Percentiles rank a stretch among this genome's conserved stretches.
Conservation (phyloP, 2,329 filamentous ascomycete genomes). For the Claviceps africana region DNA sequence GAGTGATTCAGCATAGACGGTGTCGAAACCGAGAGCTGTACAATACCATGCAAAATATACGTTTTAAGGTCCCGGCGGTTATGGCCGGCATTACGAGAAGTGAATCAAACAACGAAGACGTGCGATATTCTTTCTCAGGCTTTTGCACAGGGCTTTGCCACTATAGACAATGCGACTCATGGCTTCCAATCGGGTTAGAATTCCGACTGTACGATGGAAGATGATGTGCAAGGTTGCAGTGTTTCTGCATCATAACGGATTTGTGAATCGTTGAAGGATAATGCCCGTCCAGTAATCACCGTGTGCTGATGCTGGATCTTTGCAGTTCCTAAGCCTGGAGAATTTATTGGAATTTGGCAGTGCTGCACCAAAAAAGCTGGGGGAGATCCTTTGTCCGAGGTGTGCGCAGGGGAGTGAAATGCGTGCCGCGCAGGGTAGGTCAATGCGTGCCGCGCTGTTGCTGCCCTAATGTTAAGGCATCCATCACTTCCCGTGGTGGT, state of each 20-base stretch:
- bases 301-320: not conserved
- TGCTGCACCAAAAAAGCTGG: not conserved
- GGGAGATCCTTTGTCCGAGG: not conserved
- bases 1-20: not conserved
- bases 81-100: not conserved
- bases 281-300: not conserved
- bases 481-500: not conserved
- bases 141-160: too few species aligned
- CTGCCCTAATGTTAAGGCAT: not conserved
- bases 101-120: not conserved
- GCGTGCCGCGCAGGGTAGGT: constrained; percentile 1
- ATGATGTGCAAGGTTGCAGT: not conserved
- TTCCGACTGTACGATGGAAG: too few species aligned
- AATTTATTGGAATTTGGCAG: not conserved
- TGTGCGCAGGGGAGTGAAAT: not conserved
- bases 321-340: not conserved
- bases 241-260: not conserved
- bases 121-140: too few species aligned
- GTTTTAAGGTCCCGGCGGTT: too few species aligned
- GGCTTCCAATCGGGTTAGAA: too few species aligned
- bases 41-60: not conserved
- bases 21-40: not conserved
- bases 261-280: not conserved
- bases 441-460: not conserved
- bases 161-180: too few species aligned